These are phyloP conservation scores for Leucogyrophana mollusca DNA, from an alignment of 768 basidiomycete genomes.

Conservation along the genomic window DNA sequence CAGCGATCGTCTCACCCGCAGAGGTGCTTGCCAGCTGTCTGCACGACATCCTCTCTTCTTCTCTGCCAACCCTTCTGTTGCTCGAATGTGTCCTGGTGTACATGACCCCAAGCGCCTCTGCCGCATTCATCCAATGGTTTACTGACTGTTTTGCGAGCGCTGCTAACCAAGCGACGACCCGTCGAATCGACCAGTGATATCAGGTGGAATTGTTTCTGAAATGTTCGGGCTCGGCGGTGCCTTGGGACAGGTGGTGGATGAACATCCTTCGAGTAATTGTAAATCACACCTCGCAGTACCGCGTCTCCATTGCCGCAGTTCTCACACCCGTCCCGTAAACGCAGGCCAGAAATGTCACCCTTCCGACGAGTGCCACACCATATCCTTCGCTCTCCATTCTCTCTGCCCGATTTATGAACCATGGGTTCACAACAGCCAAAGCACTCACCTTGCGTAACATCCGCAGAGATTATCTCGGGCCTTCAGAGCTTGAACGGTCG, in stretches of 20 bases:
- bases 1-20: constrained; percentile 49
- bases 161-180: too few relatives aligned
- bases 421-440: constrained; percentile 52
- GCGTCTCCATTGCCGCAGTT: background rate
- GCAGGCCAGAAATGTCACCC: constrained; percentile 66
- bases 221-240: constrained; percentile 88
- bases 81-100: constrained; percentile 96
- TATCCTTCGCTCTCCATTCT: constrained; percentile 60
- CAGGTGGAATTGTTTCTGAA: constrained; percentile 79
- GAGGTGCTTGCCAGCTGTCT: constrained; percentile 44
- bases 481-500: constrained; percentile 58
- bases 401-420: constrained; percentile 51
- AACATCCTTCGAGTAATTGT: constrained; percentile 86
- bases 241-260: constrained; percentile 90
- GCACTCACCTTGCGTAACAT: constrained; percentile 74
- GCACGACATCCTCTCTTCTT: constrained; percentile 48
- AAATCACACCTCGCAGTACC: constrained; percentile 10
- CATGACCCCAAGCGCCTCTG: constrained; percentile 61
- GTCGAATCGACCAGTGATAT: constrained; percentile 4
- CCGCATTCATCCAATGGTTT: constrained; percentile 73
- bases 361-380: constrained; percentile 73
- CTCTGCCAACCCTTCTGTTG: constrained; percentile 77
- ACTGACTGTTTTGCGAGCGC: constrained; percentile 43
- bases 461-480: constrained; percentile 45
- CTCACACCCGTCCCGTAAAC: background rate